phyloP scores from a whole-genome alignment of 2,329 filamentous ascomycete genomes.

The Alternaria triticimaculans region DNA sequence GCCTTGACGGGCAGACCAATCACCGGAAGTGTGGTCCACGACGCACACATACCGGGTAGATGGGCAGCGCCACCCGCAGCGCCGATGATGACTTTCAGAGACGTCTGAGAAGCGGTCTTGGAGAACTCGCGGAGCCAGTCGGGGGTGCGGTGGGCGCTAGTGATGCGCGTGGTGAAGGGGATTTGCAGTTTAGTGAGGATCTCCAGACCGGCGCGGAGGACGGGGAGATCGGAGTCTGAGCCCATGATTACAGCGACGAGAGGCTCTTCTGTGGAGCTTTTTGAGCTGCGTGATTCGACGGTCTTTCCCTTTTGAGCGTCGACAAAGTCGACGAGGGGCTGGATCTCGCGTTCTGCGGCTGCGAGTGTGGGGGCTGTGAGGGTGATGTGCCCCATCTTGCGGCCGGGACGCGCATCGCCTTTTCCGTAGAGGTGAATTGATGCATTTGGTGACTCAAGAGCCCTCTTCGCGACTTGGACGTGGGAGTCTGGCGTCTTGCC shows the following conservation, averaged over 20 bases:
- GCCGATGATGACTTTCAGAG: conserved; percentile 57
- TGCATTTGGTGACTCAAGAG: conserved; percentile 64
- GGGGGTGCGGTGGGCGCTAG: conserved; percentile 69
- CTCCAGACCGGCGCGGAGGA: conserved; percentile 70
- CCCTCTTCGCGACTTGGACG: conserved; percentile 61
- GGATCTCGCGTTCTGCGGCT: conserved; percentile 70
- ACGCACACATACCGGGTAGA: conserved; percentile 59
- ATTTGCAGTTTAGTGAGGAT: conserved; percentile 74
- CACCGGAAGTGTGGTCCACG: conserved; percentile 58
- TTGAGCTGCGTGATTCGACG: conserved; percentile 23
- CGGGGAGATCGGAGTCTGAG: conserved; percentile 76
- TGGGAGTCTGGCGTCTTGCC: conserved; percentile 72
- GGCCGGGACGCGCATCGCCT: conserved; percentile 77
- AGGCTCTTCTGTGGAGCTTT: conserved; percentile 48
- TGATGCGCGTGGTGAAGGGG: conserved; percentile 75
- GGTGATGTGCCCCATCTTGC: conserved; percentile 96
- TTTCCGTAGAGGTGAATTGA: conserved; percentile 92
- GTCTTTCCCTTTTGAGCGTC: conserved; percentile 60
- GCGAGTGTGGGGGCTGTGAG: conserved; percentile 73
- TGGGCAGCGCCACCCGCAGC: conserved; percentile 59
- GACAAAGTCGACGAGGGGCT: conserved; percentile 71
- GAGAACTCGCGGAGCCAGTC: conserved; percentile 56
- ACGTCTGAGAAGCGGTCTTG: conserved; percentile 45
- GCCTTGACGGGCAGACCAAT: conserved; percentile 60
- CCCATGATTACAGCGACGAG: conserved; percentile 83